phyloP scores from a whole-genome alignment of 2,329 filamentous ascomycete species.

The Claviceps capensis region DNA sequence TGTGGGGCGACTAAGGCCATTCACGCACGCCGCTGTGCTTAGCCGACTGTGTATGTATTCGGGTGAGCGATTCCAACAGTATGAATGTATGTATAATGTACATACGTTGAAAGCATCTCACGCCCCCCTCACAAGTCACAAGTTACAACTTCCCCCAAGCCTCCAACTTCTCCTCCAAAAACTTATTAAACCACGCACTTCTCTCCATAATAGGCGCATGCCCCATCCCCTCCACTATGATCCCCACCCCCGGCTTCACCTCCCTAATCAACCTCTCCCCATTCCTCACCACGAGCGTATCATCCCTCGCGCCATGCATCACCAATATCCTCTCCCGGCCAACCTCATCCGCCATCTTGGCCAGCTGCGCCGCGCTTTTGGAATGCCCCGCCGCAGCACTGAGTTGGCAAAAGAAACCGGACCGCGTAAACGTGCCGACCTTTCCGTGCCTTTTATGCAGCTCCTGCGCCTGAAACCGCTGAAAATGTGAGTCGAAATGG shows the following conservation, averaged over 20 bases:
- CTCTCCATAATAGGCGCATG: conserved; percentile 66
- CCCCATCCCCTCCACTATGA: conserved; percentile 56
- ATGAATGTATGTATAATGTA: no score
- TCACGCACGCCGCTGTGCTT: no score
- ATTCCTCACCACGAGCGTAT: conserved; percentile 64
- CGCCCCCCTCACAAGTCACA: no score
- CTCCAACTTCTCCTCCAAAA: conserved; percentile 44
- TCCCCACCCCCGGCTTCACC: conserved; percentile 45
- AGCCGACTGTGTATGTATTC: no score
- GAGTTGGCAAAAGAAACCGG: conserved; percentile 63
- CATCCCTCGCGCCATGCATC: conserved; percentile 61
- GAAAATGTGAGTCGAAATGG: conserved; percentile 60
- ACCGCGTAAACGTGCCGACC: conserved; percentile 45
- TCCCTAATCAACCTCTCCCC: conserved; percentile 53
- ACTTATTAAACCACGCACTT: conserved; percentile 50
- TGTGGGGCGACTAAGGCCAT: no score
- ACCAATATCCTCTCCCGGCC: conserved; percentile 64
- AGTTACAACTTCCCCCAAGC: conserved; percentile 32
- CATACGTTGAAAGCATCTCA: no score
- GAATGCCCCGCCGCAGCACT: conserved; percentile 68
- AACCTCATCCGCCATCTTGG: conserved; percentile 49
- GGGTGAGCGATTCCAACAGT: no score
- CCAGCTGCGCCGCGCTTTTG: conserved; percentile 55
- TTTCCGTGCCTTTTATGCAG: conserved; percentile 50
- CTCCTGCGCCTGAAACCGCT: conserved; percentile 72